Evolutionary conservation across 169 alveolate species (phyloP), one percentile per base, ranked within the genome.

Genomic region (Nephromyces sp.): DNA sequence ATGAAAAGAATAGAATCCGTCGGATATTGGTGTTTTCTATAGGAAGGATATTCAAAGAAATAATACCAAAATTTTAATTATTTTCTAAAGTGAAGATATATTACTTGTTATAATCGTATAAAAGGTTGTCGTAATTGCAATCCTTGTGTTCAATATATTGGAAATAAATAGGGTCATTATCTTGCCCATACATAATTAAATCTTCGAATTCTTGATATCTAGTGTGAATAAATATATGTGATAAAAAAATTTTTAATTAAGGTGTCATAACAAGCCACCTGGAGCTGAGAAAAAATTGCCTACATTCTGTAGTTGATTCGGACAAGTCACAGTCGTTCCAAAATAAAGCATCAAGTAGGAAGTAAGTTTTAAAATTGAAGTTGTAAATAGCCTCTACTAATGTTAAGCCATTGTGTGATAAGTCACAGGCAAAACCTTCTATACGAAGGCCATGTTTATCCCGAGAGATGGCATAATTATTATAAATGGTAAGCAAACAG

Each of bases 1-100:
- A 69, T 31, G n/a, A 69, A 69, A 27, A 69, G 32, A 6, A 69
- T 24, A 0, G 75, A 35, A 32, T 69, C 75, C 0, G 75, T 43
- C 15, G 57, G 15, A 43, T 15, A 43, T 43, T 15, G 57, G 25
- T 15, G 15, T n/a, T 43, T 43, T 15, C 57, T 43, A 43, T 15
- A n/a, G n/a, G n/a, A n/a, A n/a, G n/a, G n/a, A n/a, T n/a, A n/a
- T n/a, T n/a, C n/a, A n/a, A n/a, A n/a, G n/a, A n/a, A n/a, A n/a
- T n/a, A n/a, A n/a, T n/a, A n/a, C n/a, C n/a, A n/a, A n/a, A n/a
- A n/a, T n/a, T n/a, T n/a, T n/a, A n/a, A n/a, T n/a, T n/a, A n/a
- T n/a, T n/a, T n/a, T n/a, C n/a, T n/a, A n/a, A n/a, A n/a, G n/a
- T n/a, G n/a, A n/a, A n/a, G n/a, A n/a, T n/a, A 15, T 15, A 43